Conservation (phyloP, 805 yeast genomes). For the Saturnispora besseyi region DNA sequence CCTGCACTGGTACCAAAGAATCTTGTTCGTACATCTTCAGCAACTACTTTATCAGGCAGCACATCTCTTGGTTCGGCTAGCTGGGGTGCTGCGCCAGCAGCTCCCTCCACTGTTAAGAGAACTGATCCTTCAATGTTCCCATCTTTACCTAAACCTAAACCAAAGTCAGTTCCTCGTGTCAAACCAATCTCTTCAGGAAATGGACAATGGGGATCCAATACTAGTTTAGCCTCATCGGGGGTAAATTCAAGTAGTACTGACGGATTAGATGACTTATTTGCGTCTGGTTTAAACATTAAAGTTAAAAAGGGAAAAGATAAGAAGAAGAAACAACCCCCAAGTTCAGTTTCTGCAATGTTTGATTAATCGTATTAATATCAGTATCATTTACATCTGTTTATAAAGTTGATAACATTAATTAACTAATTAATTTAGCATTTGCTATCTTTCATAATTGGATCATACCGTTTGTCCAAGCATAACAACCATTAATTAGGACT, state of each 20-base stretch:
- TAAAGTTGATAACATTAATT: not conserved
- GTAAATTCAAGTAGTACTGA: conserved; percentile 10
- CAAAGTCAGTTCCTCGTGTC: conserved; percentile 45
- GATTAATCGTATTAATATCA: not conserved
- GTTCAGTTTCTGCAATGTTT: not conserved
- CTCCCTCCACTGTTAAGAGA: conserved; percentile 8
- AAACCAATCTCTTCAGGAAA: conserved; percentile 33
- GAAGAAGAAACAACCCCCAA: conserved; percentile 24
- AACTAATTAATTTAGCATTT: not conserved
- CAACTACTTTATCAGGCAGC: not conserved
- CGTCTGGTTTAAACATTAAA: conserved; percentile 3
- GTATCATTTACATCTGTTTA: not conserved
- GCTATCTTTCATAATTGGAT: not conserved
- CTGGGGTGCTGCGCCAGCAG: not conserved
- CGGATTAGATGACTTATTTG: conserved; percentile 1
- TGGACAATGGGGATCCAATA: conserved; percentile 27
- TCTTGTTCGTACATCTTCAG: not conserved
- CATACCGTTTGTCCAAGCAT: conserved; percentile 54
- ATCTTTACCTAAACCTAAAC: conserved; percentile 30
- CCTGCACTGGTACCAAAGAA: not conserved
- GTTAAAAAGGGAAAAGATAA: conserved; percentile 41
- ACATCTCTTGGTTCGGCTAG: not conserved
- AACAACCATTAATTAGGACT: conserved; percentile 60
- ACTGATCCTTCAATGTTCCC: conserved; percentile 21
- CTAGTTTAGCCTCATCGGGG: not conserved